Percentiles rank a stretch among this genome's conserved stretches.
These are phyloP conservation scores for Saccharum officinarum DNA, from an alignment of 176 grass and related monocot species.

Conservation along the genomic window DNA sequence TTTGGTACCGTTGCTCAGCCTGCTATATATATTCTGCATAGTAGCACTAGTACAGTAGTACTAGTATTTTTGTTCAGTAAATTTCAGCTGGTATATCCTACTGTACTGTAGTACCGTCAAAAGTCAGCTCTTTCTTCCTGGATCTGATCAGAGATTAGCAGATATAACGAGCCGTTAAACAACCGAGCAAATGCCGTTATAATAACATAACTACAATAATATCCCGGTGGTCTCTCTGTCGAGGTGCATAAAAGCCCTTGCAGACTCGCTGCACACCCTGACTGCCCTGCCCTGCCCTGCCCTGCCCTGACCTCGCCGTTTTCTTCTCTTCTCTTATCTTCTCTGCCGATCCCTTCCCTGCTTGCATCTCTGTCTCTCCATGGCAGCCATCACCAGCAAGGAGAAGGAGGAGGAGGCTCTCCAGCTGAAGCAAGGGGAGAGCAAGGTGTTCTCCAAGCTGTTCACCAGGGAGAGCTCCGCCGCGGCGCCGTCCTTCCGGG, in stretches of 20 bases:
- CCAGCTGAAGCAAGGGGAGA: constrained; percentile 51
- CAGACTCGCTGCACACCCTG: neutral
- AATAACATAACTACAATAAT: neutral
- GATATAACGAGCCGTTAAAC: neutral
- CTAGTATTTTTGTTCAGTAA: neutral
- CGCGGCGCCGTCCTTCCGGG: constrained; percentile 68
- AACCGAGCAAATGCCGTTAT: neutral
- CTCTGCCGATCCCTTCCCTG: neutral
- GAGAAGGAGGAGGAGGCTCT: constrained; percentile 37
- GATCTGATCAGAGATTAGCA: neutral
- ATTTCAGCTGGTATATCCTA: neutral
- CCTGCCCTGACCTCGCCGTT: neutral
- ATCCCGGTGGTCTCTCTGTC: neutral
- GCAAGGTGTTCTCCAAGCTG: constrained; percentile 60
- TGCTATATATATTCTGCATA: neutral
- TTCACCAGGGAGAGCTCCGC: constrained; percentile 52
- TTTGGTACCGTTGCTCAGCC: neutral
- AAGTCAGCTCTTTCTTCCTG: constrained; percentile 22
- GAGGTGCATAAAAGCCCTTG: constrained; percentile 28
- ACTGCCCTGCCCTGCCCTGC: neutral
- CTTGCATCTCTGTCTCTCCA: constrained; percentile 1
- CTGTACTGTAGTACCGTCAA: neutral
- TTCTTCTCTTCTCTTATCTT: neutral
- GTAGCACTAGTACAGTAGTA: too few species aligned
- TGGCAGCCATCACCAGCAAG: constrained; percentile 14